Base-by-base conservation (phyloP, 2,329 filamentous ascomycete genomes). In the Coniella lustricola region DNA sequence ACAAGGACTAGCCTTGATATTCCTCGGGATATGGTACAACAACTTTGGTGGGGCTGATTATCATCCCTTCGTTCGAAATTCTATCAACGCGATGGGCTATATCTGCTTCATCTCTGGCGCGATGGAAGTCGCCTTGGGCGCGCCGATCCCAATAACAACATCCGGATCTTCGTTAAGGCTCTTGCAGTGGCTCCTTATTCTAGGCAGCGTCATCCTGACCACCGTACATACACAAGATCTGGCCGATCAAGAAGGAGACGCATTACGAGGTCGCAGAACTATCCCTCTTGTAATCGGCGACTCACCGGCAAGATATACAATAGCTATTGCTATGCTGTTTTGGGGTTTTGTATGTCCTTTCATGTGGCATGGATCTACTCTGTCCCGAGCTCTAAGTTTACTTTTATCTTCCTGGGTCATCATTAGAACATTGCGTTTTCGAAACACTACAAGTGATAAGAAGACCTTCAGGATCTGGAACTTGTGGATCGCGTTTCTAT, bases 11-110 rank as follows among this genome's bases (percentile, higher is more conserved):
- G 42, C 48, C 7, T 40, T 60, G 9, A 51, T 62, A 14, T 55
- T 52, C 8, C 48, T 65, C 9, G 56, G 55, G 8, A 54, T 46
- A 3, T 50, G 46, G 39, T 67, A 66, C 53, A 66, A 67, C 46
- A 56, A 65, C 48, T 44, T 56, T 8, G 55, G 55, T 4, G 59
- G 59, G 2, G 57, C 57, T 12, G 62, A 65, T 46, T 46, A 18
- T 21, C 59, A 52, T 47, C 60, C 57, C 3, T 22, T 63, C 3
- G 38, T 57, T 8, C 56, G 62, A 2, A 66, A 65, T 25, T 12
- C 60, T 8, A 58, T 66, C 13, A 65, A 62, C 39, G 62, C 50
- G 8, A 47, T 54, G 1, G 62, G 60, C 1, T 65, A 17, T 18
- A 12, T 60, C 45, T 60, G 58, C 48, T 63, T 59, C 37, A 53